Evolutionary conservation across 345 rosid genomes (phyloP).

Genomic region (Eutrema japonicum): DNA sequence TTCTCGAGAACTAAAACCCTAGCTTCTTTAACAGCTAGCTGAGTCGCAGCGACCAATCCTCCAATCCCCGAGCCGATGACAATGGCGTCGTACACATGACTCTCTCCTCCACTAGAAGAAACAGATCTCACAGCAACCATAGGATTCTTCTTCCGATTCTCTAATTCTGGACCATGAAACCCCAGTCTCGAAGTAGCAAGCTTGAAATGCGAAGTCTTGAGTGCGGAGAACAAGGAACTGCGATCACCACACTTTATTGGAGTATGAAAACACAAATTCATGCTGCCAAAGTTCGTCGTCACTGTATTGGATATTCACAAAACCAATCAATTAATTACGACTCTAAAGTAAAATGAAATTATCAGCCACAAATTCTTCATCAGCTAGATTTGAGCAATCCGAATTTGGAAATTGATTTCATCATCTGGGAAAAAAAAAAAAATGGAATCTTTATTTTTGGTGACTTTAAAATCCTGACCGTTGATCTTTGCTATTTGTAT

Average conservation of each 20-base stretch:
- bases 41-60: slow-evolving; percentile 89
- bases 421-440: not conserved
- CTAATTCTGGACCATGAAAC: slow-evolving; percentile 16
- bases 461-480: slow-evolving; percentile 23
- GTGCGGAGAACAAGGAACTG: slow-evolving; percentile 25
- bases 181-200: slow-evolving; percentile 8
- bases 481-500: not conserved
- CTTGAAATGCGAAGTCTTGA: slow-evolving; percentile 23
- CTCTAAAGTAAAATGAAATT: not conserved
- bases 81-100: slow-evolving; percentile 68
- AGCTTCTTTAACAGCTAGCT: slow-evolving; percentile 88
- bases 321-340: slow-evolving; percentile 19
- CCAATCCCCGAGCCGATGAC: slow-evolving; percentile 94
- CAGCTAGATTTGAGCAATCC: slow-evolving; percentile 12
- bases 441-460: not conserved
- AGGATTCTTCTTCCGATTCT: slow-evolving; percentile 28
- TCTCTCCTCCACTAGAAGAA: slow-evolving; percentile 39
- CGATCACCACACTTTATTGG: slow-evolving; percentile 2
- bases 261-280: slow-evolving; percentile 35
- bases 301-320: slow-evolving; percentile 6
- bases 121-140: slow-evolving; percentile 10
- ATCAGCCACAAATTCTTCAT: not conserved
- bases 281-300: slow-evolving; percentile 28
- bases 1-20: slow-evolving; percentile 84
- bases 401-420: slow-evolving; percentile 21